These are phyloP conservation scores for Geosmithia flava DNA, from an alignment of 2,329 filamentous ascomycete species.

Conservation along the genomic window DNA sequence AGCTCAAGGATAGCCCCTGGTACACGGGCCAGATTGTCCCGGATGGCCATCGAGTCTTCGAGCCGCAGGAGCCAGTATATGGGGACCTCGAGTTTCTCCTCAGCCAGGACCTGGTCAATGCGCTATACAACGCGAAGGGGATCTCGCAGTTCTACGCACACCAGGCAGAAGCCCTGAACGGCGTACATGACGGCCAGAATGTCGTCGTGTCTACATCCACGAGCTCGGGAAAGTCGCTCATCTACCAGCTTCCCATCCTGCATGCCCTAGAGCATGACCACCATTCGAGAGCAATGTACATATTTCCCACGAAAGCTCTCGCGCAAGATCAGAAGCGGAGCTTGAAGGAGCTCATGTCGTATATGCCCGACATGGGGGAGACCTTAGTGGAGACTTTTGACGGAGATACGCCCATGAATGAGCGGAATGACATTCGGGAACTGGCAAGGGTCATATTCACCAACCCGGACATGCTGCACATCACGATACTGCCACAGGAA, in stretches of 20 bases:
- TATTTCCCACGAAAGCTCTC: slow-evolving; percentile 93
- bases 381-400: slow-evolving; percentile 87
- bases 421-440: slow-evolving; percentile 70
- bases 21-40: slow-evolving; percentile 90
- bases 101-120: slow-evolving; percentile 89
- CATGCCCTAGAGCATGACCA: slow-evolving; percentile 71
- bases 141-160: slow-evolving; percentile 84
- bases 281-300: slow-evolving; percentile 82
- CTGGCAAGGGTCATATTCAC: slow-evolving; percentile 91
- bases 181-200: slow-evolving; percentile 66
- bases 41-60: slow-evolving; percentile 83
- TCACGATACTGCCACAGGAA: slow-evolving; percentile 88
- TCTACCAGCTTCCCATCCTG: slow-evolving; percentile 89
- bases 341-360: slow-evolving; percentile 71
- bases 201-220: slow-evolving; percentile 93
- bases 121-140: slow-evolving; percentile 79
- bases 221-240: slow-evolving; percentile 93
- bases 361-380: slow-evolving; percentile 65
- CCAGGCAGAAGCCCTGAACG: slow-evolving; percentile 88
- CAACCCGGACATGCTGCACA: slow-evolving; percentile 95
- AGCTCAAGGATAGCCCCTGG: slow-evolving; percentile 74
- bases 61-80: slow-evolving; percentile 68
- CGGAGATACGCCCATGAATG: slow-evolving; percentile 77
- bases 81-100: slow-evolving; percentile 77
- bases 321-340: slow-evolving; percentile 90